phyloP scores from a whole-genome alignment of 1,284 basidiomycete species.

The Ustilago crameri region DNA sequence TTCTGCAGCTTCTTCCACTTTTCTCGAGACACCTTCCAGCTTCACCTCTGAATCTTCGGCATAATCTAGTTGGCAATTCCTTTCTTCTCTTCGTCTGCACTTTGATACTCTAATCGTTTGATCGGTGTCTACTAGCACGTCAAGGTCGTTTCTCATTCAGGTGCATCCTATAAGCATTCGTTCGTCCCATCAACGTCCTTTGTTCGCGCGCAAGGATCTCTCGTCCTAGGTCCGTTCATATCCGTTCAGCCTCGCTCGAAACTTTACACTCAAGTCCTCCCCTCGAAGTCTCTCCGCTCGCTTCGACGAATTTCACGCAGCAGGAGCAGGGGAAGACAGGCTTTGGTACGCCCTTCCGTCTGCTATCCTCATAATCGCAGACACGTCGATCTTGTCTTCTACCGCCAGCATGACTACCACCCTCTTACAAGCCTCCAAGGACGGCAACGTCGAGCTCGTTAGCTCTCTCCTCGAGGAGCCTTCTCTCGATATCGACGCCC shows the following conservation, averaged over 20 bases:
- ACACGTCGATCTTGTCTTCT: conserved; percentile 8
- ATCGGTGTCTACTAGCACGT: too few species aligned
- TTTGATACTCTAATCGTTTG: too few species aligned
- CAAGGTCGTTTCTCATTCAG: too few species aligned
- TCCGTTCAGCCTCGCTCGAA: not conserved
- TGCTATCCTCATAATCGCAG: conserved; percentile 1
- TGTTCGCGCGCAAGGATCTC: not conserved
- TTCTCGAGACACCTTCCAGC: too few species aligned
- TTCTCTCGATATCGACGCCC: conserved; percentile 47
- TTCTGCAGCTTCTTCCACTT: not conserved
- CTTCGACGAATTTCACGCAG: not conserved
- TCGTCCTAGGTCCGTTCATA: not conserved
- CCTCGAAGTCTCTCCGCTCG: conserved; percentile 4
- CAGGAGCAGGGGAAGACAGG: conserved; percentile 37
- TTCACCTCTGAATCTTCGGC: too few species aligned
- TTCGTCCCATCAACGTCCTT: not conserved
- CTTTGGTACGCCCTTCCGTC: conserved; percentile 38
- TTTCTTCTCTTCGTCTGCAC: too few species aligned
- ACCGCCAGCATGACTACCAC: conserved; percentile 51
- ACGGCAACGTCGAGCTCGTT: conserved; percentile 57
- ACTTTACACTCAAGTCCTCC: too few species aligned
- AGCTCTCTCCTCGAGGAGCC: conserved; percentile 50
- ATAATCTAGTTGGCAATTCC: too few species aligned
- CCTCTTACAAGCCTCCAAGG: conserved; percentile 57
- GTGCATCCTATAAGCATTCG: too few species aligned